phyloP scores from a whole-genome alignment of 306 rosid genomes.

The Begonia masoniana region DNA sequence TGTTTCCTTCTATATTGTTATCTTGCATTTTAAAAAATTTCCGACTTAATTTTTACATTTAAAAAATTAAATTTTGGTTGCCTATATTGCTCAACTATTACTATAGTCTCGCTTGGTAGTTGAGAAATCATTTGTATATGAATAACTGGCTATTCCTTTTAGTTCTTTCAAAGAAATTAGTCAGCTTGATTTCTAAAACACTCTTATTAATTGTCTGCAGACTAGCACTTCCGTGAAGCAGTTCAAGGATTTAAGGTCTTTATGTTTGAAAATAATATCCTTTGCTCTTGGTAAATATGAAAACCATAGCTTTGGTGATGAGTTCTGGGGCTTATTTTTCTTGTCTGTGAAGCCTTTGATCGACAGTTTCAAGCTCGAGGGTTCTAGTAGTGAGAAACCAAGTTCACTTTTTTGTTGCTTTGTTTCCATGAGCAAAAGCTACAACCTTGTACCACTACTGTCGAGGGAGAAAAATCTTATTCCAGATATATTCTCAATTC shows the following conservation, averaged over 20 bases:
- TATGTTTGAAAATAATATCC: constrained; percentile 65
- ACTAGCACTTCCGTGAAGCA: constrained; percentile 35
- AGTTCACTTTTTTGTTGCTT: constrained; percentile 88
- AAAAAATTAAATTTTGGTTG: too few relatives aligned
- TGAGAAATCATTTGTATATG: too few relatives aligned
- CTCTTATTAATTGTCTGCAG: constrained; percentile 24
- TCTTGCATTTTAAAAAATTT: too few relatives aligned
- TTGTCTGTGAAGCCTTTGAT: constrained; percentile 51
- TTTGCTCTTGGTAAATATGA: constrained; percentile 55
- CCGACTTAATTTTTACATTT: too few relatives aligned
- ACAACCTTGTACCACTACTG: constrained; percentile 46
- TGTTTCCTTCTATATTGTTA: too few relatives aligned
- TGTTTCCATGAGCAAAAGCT: constrained; percentile 70
- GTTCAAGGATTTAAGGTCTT: constrained; percentile 80
- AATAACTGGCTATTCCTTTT: too few relatives aligned
- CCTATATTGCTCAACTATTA: too few relatives aligned
- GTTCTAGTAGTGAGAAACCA: constrained; percentile 85
- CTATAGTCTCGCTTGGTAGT: too few relatives aligned
- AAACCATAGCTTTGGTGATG: constrained; percentile 51
- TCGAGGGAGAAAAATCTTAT: constrained; percentile 50
- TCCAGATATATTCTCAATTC: constrained; percentile 71
- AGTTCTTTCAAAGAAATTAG: too few relatives aligned
- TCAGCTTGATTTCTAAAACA: not conserved
- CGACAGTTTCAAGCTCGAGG: constrained; percentile 63
- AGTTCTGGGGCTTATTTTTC: constrained; percentile 77